phyloP scores from a whole-genome alignment of 2,329 filamentous ascomycete genomes.

The Colletotrichum paranaense region DNA sequence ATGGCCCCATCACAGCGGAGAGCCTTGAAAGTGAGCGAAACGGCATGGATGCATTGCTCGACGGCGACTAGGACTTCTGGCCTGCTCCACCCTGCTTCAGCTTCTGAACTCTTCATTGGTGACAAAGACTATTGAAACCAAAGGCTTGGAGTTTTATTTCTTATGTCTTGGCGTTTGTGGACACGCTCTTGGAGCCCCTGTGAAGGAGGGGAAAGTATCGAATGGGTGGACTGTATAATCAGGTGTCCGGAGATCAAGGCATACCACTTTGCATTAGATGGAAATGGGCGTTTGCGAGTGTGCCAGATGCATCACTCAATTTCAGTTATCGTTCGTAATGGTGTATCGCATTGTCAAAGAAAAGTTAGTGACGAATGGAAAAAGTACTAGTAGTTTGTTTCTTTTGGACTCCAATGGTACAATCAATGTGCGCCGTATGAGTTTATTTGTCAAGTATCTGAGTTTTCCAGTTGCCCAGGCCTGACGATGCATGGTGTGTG shows the following conservation, averaged over 20 bases:
- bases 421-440: neutral
- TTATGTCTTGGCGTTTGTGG: slow-evolving; percentile 5
- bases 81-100: neutral
- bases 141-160: neutral
- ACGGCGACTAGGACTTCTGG: slow-evolving; percentile 49
- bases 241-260: slow-evolving; percentile 10
- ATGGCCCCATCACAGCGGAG: slow-evolving; percentile 52
- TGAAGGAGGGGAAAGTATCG: neutral
- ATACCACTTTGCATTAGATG: slow-evolving; percentile 35
- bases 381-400: slow-evolving; percentile 4
- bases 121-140: neutral
- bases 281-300: slow-evolving; percentile 21
- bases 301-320: slow-evolving; percentile 11
- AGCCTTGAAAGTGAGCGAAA: slow-evolving; percentile 59
- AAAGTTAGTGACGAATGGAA: neutral
- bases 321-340: neutral
- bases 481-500: neutral
- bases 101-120: neutral
- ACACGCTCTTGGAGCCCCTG: neutral
- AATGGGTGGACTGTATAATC: slow-evolving; percentile 18
- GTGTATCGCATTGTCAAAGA: neutral
- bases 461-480: too few species aligned
- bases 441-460: neutral
- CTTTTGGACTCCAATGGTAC: neutral
- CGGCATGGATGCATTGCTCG: slow-evolving; percentile 58